Percentiles rank a stretch among this genome's conserved stretches.
phyloP scores from a whole-genome alignment of 352 stramenopile genomes.

The Albugo laibachii region DNA sequence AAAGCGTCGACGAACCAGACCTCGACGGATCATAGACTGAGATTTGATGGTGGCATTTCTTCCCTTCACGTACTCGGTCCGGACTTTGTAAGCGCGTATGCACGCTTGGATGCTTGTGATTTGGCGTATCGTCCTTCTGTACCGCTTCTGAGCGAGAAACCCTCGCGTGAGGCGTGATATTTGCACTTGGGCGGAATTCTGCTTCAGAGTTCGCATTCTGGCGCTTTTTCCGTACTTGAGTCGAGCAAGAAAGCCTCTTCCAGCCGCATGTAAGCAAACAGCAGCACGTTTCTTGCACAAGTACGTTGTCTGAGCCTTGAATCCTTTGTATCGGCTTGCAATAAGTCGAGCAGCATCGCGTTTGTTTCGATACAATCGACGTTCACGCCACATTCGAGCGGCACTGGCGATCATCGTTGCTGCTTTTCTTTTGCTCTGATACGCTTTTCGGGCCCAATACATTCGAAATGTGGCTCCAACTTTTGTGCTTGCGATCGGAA shows the following conservation, averaged over 20 bases:
- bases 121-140: constrained; percentile 23
- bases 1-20: constrained; percentile 57
- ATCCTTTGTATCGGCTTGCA: constrained; percentile 56
- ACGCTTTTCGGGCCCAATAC: constrained; percentile 43
- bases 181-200: constrained; percentile 59
- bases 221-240: constrained; percentile 79
- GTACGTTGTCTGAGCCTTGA: constrained; percentile 36
- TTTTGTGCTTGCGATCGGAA: constrained; percentile 48
- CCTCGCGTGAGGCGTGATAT: constrained; percentile 58
- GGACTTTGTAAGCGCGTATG: constrained; percentile 69
- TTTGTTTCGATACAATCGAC: constrained; percentile 40
- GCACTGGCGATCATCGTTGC: constrained; percentile 53
- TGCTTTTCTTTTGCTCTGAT: constrained; percentile 40
- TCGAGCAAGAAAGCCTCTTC: constrained; percentile 54
- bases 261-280: constrained; percentile 55
- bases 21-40: constrained; percentile 73
- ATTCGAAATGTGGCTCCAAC: constrained; percentile 56
- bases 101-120: constrained; percentile 79
- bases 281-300: constrained; percentile 42
- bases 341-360: constrained; percentile 40
- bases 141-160: constrained; percentile 35
- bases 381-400: constrained; percentile 40
- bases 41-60: constrained; percentile 74
- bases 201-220: constrained; percentile 37
- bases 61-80: constrained; percentile 71